phyloP scores from a whole-genome alignment of 768 basidiomycete species.

The Hypsizygus marmoreus region DNA sequence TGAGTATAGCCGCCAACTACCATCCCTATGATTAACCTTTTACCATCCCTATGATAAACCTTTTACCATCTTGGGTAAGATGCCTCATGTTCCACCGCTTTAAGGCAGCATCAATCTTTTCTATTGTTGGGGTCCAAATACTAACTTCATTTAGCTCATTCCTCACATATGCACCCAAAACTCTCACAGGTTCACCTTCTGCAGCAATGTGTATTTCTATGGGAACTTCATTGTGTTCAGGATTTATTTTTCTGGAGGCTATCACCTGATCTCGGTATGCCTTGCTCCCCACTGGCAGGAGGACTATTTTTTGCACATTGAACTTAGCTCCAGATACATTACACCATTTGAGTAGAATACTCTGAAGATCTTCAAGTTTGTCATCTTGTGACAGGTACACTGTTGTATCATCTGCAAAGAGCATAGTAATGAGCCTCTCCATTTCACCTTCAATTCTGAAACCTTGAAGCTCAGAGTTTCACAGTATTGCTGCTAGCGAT shows the following conservation, averaged over 20 bases:
- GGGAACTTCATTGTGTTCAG: conserved; percentile 12
- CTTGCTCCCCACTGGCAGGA: conserved; percentile 34
- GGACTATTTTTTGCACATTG: conserved; percentile 41
- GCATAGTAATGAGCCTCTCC: conserved; percentile 24
- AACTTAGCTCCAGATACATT: conserved; percentile 40
- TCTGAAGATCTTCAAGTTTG: conserved; percentile 20
- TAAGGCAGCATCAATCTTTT: conserved; percentile 25
- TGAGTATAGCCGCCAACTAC: conserved; percentile 32
- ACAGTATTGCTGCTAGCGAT: conserved; percentile 31
- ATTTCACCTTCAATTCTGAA: conserved; percentile 19
- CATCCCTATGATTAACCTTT: conserved; percentile 23
- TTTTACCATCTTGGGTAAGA: conserved; percentile 29
- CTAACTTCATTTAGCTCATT: conserved; percentile 22
- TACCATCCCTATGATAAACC: conserved; percentile 26
- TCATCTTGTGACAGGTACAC: conserved; percentile 34
- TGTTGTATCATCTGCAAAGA: conserved; percentile 47
- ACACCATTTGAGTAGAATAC: conserved; percentile 41
- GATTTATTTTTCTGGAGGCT: conserved; percentile 7
- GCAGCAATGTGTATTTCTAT: conserved; percentile 23
- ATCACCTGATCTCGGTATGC: conserved; percentile 17
- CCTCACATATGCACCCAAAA: conserved; percentile 34
- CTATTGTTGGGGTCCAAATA: conserved; percentile 26
- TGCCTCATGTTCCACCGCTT: conserved; percentile 22
- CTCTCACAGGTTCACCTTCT: conserved; percentile 27
- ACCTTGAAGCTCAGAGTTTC: conserved; percentile 30